Evolutionary conservation across 2,329 filamentous ascomycete genomes (phyloP), one percentile per base, ranked within the genome.

Genomic region (Beauveria varroae): DNA sequence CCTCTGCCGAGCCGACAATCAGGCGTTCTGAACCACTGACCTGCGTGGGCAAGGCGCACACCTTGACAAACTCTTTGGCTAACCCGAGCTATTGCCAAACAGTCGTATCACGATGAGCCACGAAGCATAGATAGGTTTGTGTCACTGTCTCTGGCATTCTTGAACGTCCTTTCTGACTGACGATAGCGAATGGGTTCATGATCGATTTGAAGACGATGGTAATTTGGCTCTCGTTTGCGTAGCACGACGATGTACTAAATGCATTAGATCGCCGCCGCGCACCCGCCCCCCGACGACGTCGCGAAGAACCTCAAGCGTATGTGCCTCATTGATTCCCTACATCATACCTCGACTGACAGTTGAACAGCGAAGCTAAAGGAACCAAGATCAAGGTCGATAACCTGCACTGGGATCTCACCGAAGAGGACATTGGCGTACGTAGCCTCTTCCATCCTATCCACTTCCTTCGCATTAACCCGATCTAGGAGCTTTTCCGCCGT

Each of bases 141-240:
- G 37, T 10, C 50, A 24, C 7, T 16, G 2, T 12, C 20, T 10
- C 22, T 49, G 40, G 22, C 18, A 16, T 55, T 9, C 10, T 16
- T 43, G 8, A 16, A 34, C 5, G 18, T 8, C 9, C n/a, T 20
- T 54, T 40, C 49, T 20, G 56, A 24, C 53, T 60, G 60, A 50
- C 30, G 60, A 49, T 26, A 91, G 91, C 71, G 92, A 96, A 80
- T 97, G 93, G 93, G 91, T 96, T 68, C 93, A 97, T 74, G 91
- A 96, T 77, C 90, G 87, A 72, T 96, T 86, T 73, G 90, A 95
- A 73, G 90, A 91, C 70, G 83, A 87, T 73, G 81, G 87, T 83
- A 78, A 24, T 43, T 41, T 69, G 71, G 59, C 62, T 20, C 20
- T 58, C 37, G 51, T 34, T n/a, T 54, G 43, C 41, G 47, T 58